Evolutionary conservation across 164 flowering plant genomes (phyloP).

Genomic region (Vitis rotundifolia): DNA sequence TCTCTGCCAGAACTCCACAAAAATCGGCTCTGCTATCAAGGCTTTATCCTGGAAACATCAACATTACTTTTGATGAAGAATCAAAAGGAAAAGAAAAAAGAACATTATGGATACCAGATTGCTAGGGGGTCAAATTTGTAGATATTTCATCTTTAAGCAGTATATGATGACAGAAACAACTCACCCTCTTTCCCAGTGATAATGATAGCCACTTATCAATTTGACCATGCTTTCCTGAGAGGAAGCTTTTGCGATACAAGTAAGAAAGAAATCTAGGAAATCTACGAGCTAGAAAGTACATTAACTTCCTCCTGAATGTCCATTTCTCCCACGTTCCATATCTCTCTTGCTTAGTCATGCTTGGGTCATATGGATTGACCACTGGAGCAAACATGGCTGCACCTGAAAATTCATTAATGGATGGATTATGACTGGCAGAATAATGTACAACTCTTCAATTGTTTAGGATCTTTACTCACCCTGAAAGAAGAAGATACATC

Average conservation of each 20-base stretch:
- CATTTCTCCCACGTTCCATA: conserved; percentile 68
- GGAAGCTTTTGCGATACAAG: conserved; percentile 67
- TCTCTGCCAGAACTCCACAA: conserved; percentile 50
- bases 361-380: conserved; percentile 83
- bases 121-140: neutral
- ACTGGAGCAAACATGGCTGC: conserved; percentile 89
- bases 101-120: neutral
- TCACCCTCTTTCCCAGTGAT: conserved; percentile 66
- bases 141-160: neutral
- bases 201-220: conserved; percentile 72
- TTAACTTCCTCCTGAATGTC: conserved; percentile 65
- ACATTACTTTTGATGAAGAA: neutral
- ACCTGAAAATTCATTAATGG: conserved; percentile 48
- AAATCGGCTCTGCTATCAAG: conserved; percentile 28
- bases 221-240: conserved; percentile 79
- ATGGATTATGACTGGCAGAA: too few relatives aligned
- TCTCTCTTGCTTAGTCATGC: conserved; percentile 77
- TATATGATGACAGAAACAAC: conserved; percentile 1
- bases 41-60: conserved; percentile 33
- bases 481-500: too few relatives aligned
- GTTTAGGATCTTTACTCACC: too few relatives aligned
- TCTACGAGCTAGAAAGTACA: conserved; percentile 73
- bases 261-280: conserved; percentile 65
- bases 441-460: too few relatives aligned
- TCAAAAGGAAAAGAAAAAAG: neutral